Conservation (phyloP, 371 early-diverging fungal genomes). For the Chytridium lagenaria region DNA sequence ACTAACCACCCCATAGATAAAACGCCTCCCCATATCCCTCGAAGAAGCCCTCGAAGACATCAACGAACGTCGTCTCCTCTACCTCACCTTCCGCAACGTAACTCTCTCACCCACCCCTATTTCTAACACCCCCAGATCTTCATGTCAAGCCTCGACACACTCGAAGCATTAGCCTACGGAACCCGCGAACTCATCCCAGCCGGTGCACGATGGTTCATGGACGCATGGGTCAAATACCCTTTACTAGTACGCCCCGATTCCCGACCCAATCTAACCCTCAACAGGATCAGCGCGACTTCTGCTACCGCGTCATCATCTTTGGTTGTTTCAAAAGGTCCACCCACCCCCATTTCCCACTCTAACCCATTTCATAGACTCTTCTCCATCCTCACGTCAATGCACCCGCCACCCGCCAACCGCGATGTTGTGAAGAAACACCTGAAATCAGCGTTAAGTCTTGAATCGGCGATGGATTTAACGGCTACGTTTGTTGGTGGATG, state of each 20-base stretch:
- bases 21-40: conserved; percentile 13
- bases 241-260: conserved; percentile 1
- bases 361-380: conserved; percentile 26
- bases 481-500: conserved; percentile 20
- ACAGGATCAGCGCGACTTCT: conserved; percentile 14
- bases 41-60: conserved; percentile 21
- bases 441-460: conserved; percentile 4
- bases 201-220: conserved; percentile 22
- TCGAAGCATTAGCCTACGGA: conserved; percentile 28
- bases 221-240: conserved; percentile 21
- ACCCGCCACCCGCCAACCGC: conserved; percentile 33
- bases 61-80: conserved; percentile 23
- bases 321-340: conserved; percentile 19
- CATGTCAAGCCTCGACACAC: conserved; percentile 21
- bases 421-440: conserved; percentile 20
- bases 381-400: conserved; percentile 1
- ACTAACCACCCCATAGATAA: conserved; percentile 8
- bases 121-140: conserved; percentile 12
- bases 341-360: no score
- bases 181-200: conserved; percentile 20
- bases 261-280: not conserved
- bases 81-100: conserved; percentile 29
- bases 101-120: not conserved
- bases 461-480: conserved; percentile 26
- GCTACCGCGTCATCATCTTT: conserved; percentile 28